phyloP scores from a whole-genome alignment of 352 stramenopile genomes.

The Globisporangium polare region DNA sequence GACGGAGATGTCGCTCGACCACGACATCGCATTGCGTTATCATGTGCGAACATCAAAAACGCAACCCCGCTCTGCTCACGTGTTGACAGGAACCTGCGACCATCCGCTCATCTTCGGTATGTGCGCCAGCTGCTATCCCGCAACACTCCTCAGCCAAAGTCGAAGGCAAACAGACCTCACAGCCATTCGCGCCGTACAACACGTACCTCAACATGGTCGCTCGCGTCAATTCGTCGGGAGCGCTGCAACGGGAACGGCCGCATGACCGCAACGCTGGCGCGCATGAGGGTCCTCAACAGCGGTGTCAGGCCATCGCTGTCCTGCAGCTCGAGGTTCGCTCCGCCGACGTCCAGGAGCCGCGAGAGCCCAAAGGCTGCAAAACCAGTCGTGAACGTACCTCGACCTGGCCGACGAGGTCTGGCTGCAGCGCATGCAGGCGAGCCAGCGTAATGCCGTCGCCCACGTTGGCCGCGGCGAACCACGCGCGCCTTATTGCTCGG shows the following conservation, averaged over 20 bases:
- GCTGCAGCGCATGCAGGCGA: constrained; percentile 13
- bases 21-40: too few relatives aligned
- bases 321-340: constrained; percentile 29
- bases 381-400: too few relatives aligned
- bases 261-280: constrained; percentile 45
- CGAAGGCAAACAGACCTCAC: neutral
- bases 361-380: too few relatives aligned
- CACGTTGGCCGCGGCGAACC: constrained; percentile 6
- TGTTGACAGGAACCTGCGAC: too few relatives aligned
- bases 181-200: neutral
- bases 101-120: too few relatives aligned
- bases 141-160: neutral
- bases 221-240: constrained; percentile 32
- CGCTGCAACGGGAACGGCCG: constrained; percentile 30
- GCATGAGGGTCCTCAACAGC: constrained; percentile 42
- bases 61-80: too few relatives aligned
- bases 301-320: constrained; percentile 38
- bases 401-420: neutral
- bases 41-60: too few relatives aligned
- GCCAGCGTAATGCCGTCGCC: neutral
- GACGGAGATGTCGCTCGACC: too few relatives aligned
- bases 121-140: neutral
- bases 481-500: neutral
- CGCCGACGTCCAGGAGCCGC: constrained; percentile 21
- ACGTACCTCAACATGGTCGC: constrained; percentile 32